These are phyloP conservation scores for Prunella vulgaris DNA, from an alignment of 257 asterid species.

Conservation along the genomic window DNA sequence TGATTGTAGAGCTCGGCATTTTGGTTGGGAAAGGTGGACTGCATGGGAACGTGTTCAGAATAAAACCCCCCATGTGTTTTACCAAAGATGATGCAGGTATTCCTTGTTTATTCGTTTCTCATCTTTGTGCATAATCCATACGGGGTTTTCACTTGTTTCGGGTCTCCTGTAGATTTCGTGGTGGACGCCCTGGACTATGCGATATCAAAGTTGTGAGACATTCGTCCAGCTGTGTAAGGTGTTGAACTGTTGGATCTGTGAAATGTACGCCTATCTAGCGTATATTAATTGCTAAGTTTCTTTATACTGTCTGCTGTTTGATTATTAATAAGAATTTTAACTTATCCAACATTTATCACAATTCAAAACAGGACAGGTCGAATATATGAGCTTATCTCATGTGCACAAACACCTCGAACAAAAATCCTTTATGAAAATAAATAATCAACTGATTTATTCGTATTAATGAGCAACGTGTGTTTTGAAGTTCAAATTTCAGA, in stretches of 20 bases:
- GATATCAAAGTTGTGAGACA: slow-evolving; percentile 63
- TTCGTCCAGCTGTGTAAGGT: neutral
- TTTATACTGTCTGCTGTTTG: neutral
- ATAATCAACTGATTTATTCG: too few species aligned
- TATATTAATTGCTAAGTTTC: neutral
- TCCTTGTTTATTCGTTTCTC: neutral
- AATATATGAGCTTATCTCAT: too few species aligned
- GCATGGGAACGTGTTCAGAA: slow-evolving; percentile 91
- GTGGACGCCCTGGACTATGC: slow-evolving; percentile 84
- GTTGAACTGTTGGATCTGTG: neutral
- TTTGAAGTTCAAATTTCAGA: too few species aligned
- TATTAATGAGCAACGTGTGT: too few species aligned
- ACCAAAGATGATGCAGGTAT: slow-evolving; percentile 90
- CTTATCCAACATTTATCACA: neutral
- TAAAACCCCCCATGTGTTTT: slow-evolving; percentile 98
- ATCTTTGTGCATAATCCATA: neutral
- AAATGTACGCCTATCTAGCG: neutral
- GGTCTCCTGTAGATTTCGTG: slow-evolving; percentile 60
- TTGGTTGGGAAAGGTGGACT: slow-evolving; percentile 96
- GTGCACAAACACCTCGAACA: too few species aligned
- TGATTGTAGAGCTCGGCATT: slow-evolving; percentile 70
- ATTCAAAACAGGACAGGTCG: too few species aligned
- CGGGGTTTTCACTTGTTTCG: neutral
- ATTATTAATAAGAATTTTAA: neutral
- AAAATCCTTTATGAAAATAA: too few species aligned